Evolutionary conservation across 2,329 filamentous ascomycete genomes (phyloP).

Genomic region (Xylariaceae sp.): DNA sequence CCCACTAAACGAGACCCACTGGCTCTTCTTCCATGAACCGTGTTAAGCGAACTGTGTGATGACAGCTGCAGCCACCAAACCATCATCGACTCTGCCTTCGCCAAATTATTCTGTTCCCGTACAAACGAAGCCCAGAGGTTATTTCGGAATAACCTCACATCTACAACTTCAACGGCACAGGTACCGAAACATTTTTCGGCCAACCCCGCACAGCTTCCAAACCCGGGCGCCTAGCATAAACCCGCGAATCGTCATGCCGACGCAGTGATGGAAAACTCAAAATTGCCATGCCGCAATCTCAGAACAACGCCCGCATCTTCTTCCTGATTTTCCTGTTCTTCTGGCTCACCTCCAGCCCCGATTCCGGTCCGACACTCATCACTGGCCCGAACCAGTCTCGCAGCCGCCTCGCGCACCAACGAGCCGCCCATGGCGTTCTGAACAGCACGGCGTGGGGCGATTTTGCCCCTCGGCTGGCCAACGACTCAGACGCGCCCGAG

Average conservation of each 20-base stretch:
- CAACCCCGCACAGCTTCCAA: constrained; percentile 3
- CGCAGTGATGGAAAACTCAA: constrained; percentile 23
- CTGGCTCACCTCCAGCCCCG: constrained; percentile 40
- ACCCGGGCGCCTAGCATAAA: constrained; percentile 3
- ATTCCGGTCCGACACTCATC: constrained; percentile 38
- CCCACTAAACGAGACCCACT: background rate
- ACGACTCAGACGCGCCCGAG: constrained; percentile 28
- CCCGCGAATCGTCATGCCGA: constrained; percentile 16
- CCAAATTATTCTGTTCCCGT: background rate
- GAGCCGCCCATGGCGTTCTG: constrained; percentile 46
- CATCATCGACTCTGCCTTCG: background rate
- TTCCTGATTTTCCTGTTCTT: constrained; percentile 41
- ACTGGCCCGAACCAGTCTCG: constrained; percentile 38
- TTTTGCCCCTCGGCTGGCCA: constrained; percentile 42
- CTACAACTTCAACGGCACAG: background rate
- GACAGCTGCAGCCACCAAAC: background rate
- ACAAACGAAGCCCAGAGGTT: background rate
- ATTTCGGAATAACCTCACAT: constrained; percentile 1
- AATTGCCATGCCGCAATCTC: constrained; percentile 42
- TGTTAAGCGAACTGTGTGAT: background rate
- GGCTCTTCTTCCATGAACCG: background rate
- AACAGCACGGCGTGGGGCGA: constrained; percentile 56
- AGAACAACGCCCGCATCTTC: constrained; percentile 41
- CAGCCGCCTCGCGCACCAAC: constrained; percentile 47
- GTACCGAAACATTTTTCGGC: background rate